These are phyloP conservation scores for Colletotrichum sansevieriae DNA, from an alignment of 2,329 filamentous ascomycete species.

Conservation along the genomic window DNA sequence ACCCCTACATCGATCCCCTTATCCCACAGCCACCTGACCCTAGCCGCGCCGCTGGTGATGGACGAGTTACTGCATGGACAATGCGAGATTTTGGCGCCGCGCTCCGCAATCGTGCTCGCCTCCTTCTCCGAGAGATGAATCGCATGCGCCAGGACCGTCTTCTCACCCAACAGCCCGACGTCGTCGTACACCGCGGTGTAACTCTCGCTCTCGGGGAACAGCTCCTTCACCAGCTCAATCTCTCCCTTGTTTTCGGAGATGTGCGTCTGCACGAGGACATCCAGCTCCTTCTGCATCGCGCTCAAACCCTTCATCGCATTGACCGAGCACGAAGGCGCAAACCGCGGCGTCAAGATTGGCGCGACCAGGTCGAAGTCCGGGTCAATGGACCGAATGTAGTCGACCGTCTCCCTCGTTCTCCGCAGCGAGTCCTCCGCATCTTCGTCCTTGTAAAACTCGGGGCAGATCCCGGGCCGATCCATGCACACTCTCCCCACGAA, in stretches of 20 bases:
- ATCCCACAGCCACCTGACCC: conserved; percentile 80
- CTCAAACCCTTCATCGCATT: conserved; percentile 75
- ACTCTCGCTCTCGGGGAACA: conserved; percentile 74
- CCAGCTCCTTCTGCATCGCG: conserved; percentile 70
- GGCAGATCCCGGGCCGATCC: conserved; percentile 77
- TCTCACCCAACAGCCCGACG: conserved; percentile 74
- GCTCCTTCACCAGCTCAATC: conserved; percentile 74
- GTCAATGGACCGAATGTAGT: conserved; percentile 77
- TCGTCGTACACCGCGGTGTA: conserved; percentile 87
- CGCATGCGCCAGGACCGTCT: conserved; percentile 88
- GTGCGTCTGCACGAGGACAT: conserved; percentile 86
- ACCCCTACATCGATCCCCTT: conserved; percentile 84
- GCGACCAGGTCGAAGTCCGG: conserved; percentile 73
- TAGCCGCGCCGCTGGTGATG: conserved; percentile 82
- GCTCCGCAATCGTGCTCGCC: conserved; percentile 70
- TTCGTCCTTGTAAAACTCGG: conserved; percentile 84
- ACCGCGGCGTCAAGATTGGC: conserved; percentile 84
- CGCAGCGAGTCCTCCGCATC: conserved; percentile 68
- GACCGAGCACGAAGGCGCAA: conserved; percentile 72
- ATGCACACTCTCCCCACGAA: conserved; percentile 97
- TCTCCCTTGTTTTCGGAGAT: conserved; percentile 87
- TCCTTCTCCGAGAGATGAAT: conserved; percentile 81
- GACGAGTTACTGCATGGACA: conserved; percentile 90
- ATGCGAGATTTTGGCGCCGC: conserved; percentile 79
- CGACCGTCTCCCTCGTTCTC: conserved; percentile 71